Percentiles rank a stretch among this genome's conserved stretches.
These are phyloP conservation scores for Bonia amplexicaulis DNA, from an alignment of 176 grass and related monocot species.

Conservation along the genomic window DNA sequence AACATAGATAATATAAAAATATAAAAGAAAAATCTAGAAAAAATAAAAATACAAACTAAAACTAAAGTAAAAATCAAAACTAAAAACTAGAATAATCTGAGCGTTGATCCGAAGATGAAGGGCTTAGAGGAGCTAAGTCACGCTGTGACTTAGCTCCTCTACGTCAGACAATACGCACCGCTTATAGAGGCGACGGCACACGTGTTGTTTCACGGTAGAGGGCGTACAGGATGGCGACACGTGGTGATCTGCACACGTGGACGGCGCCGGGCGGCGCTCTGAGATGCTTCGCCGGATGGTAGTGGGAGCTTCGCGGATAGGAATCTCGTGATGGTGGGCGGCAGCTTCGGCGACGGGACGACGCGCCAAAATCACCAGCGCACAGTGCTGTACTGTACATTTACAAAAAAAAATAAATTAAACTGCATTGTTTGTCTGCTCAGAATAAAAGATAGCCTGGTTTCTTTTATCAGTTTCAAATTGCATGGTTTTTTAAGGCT, in stretches of 20 bases:
- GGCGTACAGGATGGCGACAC: not conserved
- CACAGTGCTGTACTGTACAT: not conserved
- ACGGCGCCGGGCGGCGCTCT: not conserved
- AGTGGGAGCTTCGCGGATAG: not conserved
- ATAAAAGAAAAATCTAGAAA: no score
- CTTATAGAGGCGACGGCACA: slow-evolving; percentile 11
- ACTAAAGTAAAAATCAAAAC: no score
- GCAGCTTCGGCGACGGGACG: slow-evolving; percentile 11
- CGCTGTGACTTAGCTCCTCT: no score
- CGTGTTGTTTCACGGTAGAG: not conserved
- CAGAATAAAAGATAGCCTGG: not conserved
- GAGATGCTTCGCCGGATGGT: not conserved
- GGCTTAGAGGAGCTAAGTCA: no score
- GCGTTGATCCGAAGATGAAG: no score
- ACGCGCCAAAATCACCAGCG: slow-evolving; percentile 1
- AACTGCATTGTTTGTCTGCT: not conserved
- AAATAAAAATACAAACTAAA: no score
- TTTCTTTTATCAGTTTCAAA: no score
- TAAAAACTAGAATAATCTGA: no score
- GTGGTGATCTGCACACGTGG: slow-evolving; percentile 7
- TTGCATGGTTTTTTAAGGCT: no score
- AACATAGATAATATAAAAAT: no score
- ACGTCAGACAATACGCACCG: no score
- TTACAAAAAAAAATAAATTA: not conserved
- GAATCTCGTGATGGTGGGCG: not conserved